These are phyloP conservation scores for Pezicula neosporulosa DNA, from an alignment of 2,329 filamentous ascomycete species.

Conservation along the genomic window DNA sequence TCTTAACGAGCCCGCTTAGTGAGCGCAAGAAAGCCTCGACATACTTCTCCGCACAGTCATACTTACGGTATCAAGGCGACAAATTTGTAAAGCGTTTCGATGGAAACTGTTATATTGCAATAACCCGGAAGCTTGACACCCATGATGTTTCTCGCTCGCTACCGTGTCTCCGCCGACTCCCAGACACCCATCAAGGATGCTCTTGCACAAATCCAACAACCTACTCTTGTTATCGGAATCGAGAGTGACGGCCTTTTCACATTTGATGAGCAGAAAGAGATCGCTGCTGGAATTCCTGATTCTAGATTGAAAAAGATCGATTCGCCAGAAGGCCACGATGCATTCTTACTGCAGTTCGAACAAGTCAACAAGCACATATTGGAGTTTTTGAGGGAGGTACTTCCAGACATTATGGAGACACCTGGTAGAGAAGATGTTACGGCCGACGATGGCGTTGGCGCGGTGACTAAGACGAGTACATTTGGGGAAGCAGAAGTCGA, in stretches of 20 bases:
- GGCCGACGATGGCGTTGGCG: slow-evolving; percentile 49
- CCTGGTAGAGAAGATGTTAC: slow-evolving; percentile 39
- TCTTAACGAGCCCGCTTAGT: slow-evolving; percentile 29
- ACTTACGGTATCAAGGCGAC: slow-evolving; percentile 90
- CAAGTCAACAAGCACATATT: slow-evolving; percentile 90
- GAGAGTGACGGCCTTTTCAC: slow-evolving; percentile 96
- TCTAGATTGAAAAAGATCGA: slow-evolving; percentile 83
- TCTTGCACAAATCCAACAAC: slow-evolving; percentile 79
- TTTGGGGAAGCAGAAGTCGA: slow-evolving; percentile 96
- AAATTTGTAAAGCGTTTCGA: slow-evolving; percentile 98
- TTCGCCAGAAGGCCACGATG: slow-evolving; percentile 92
- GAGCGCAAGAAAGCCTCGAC: slow-evolving; percentile 54
- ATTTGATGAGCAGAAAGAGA: slow-evolving; percentile 91
- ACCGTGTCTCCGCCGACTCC: slow-evolving; percentile 48
- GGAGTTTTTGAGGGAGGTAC: slow-evolving; percentile 73
- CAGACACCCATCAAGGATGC: slow-evolving; percentile 61
- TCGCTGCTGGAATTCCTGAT: slow-evolving; percentile 77
- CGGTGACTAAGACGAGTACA: slow-evolving; percentile 79
- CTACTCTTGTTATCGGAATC: slow-evolving; percentile 87
- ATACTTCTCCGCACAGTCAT: slow-evolving; percentile 98
- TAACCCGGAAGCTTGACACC: slow-evolving; percentile 95
- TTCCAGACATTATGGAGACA: slow-evolving; percentile 84
- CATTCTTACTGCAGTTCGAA: slow-evolving; percentile 94
- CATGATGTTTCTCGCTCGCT: slow-evolving; percentile 88
- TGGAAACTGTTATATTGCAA: slow-evolving; percentile 98